Evolutionary conservation across 306 rosid genomes (phyloP), one percentile per base, ranked within the genome.

Genomic region (Canavalia ensiformis): DNA sequence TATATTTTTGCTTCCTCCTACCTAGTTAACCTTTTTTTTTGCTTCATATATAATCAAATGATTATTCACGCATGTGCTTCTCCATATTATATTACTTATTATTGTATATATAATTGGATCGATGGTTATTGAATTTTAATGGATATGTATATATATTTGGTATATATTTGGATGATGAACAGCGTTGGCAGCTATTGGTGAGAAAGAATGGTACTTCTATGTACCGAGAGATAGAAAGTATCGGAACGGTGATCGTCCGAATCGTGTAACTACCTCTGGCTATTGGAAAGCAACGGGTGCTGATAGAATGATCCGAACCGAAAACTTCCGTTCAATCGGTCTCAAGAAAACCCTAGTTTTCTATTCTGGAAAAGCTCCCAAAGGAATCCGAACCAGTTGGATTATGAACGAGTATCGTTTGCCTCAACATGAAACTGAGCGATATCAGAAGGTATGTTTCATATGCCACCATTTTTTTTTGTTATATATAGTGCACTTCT

Each of bases 321-420:
- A 95, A 84, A 89, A 83, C 11, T 88, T 88, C 8, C 79, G 98
- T 8, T 96, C 99, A 0, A 96, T 96, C 44, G 99, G 99, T 1
- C 79, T 96, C 3, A 96, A 96, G 94, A 96, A 96, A 96, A 96
- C 99, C 99, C 99, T 96, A 92, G 99, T 96, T 86, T 96, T 96
- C 81, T 96, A 96, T 75, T 92, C 98, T 11, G 99, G 99, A 0
- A 96, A 96, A 76, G 99, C 99, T 52, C 99, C 99, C 0, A 93
- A 96, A 83, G 99, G 99, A 8, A 88, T 93, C 57, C 90, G 99
- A 59, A 96, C 94, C 12, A 96, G 98, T 35, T 96, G 99, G 99
- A 96, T 96, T 75, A 96, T 96, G 99, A 96, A 96, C 78, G 99
- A 96, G 89, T 96, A 96, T 82, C 97, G 99, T 51, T 79, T 96